phyloP scores from a whole-genome alignment of 441 rosid species.

The Populus hybrid region DNA sequence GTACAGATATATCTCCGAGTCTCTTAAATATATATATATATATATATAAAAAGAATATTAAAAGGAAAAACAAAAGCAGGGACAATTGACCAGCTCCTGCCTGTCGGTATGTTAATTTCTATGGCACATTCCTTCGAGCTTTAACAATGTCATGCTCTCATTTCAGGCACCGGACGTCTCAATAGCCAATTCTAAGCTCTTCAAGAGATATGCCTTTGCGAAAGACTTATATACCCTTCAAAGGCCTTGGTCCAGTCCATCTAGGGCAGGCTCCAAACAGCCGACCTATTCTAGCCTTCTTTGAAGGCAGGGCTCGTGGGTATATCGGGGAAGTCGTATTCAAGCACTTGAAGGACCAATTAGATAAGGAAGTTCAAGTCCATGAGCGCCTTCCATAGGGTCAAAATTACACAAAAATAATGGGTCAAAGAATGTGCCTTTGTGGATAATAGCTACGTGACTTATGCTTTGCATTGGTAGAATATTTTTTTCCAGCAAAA shows the following conservation, averaged over 20 bases:
- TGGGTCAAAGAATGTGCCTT: slow-evolving; percentile 26
- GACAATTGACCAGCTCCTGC: too few species aligned
- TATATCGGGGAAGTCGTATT: slow-evolving; percentile 46
- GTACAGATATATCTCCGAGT: too few species aligned
- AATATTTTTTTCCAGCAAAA: too few species aligned
- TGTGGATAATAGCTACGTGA: slow-evolving; percentile 12
- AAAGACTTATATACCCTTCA: slow-evolving; percentile 46
- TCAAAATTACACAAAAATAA: neutral
- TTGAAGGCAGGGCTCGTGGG: slow-evolving; percentile 65
- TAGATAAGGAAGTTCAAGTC: slow-evolving; percentile 42
- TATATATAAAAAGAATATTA: too few species aligned
- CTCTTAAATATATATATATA: too few species aligned
- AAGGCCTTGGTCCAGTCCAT: slow-evolving; percentile 33
- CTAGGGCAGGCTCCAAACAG: slow-evolving; percentile 21
- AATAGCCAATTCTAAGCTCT: slow-evolving; percentile 22
- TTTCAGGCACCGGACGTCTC: slow-evolving; percentile 66
- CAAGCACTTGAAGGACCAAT: slow-evolving; percentile 48
- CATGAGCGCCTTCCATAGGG: slow-evolving; percentile 49
- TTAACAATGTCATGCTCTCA: neutral
- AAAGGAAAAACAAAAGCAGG: too few species aligned
- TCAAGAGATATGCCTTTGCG: slow-evolving; percentile 33
- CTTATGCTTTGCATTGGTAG: too few species aligned
- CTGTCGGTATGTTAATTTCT: too few species aligned
- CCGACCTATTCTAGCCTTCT: slow-evolving; percentile 50
- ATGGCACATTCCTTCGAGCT: neutral